Evolutionary conservation across 192 early-diverging fungal genomes (phyloP).

Genomic region (Rhizophlyctis rosea): DNA sequence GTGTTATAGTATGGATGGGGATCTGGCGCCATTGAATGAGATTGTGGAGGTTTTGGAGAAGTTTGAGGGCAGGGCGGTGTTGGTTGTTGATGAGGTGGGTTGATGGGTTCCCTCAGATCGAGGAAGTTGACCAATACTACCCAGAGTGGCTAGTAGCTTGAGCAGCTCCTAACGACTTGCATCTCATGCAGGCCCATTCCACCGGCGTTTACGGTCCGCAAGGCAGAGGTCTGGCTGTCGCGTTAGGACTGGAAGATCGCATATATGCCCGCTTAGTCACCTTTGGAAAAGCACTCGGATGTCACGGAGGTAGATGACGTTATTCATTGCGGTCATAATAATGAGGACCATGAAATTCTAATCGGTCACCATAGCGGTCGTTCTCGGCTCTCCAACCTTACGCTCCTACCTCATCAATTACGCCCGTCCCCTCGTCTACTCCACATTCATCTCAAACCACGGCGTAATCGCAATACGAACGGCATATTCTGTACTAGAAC

Average conservation of each 20-base stretch:
- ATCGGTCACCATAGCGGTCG: no score
- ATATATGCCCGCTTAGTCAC: conserved; percentile 78
- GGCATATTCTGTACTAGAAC: conserved; percentile 60
- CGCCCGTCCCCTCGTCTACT: conserved; percentile 75
- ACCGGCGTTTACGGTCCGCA: conserved; percentile 70
- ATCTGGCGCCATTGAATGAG: conserved; percentile 63
- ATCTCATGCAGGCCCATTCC: conserved; percentile 70
- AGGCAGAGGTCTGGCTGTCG: conserved; percentile 65
- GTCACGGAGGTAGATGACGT: conserved; percentile 84
- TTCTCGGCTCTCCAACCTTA: conserved; percentile 60
- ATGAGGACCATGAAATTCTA: no score
- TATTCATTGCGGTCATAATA: background rate
- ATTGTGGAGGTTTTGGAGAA: conserved; percentile 46
- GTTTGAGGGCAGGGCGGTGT: conserved; percentile 47
- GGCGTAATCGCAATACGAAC: conserved; percentile 62
- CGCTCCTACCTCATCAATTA: conserved; percentile 78
- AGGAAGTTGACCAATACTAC: background rate
- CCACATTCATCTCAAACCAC: conserved; percentile 69
- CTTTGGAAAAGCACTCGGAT: conserved; percentile 79
- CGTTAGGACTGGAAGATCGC: conserved; percentile 57
- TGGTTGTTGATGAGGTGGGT: conserved; percentile 78
- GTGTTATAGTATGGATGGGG: conserved; percentile 85
- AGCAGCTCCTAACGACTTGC: no score
- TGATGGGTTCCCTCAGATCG: conserved; percentile 2
- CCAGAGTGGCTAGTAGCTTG: conserved; percentile 9